These are phyloP conservation scores for Ophiostoma populinum DNA, from an alignment of 2,329 filamentous ascomycete genomes.

Conservation along the genomic window DNA sequence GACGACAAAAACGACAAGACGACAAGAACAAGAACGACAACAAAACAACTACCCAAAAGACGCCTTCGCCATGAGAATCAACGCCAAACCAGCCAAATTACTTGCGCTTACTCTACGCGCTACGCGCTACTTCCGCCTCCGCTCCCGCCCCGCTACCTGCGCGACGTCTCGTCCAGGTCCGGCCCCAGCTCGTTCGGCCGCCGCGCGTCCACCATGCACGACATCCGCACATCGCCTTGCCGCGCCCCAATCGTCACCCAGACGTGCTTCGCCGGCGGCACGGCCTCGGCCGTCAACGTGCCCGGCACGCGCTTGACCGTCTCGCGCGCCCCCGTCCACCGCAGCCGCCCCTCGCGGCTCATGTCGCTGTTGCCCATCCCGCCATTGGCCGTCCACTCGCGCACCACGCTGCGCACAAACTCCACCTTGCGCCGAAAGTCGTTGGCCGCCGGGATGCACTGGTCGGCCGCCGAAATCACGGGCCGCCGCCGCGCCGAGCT, in stretches of 20 bases:
- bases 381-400: constrained; percentile 53
- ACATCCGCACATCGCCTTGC: constrained; percentile 37
- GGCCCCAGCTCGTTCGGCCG: constrained; percentile 35
- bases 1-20: background rate
- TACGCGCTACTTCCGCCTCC: no score
- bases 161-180: constrained; percentile 36
- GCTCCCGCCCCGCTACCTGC: no score
- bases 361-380: constrained; percentile 53
- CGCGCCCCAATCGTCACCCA: constrained; percentile 53
- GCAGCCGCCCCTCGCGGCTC: constrained; percentile 32
- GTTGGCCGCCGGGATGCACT: constrained; percentile 53
- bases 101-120: no score
- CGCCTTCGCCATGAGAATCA: background rate
- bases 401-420: constrained; percentile 51
- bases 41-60: background rate
- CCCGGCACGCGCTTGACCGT: constrained; percentile 27
- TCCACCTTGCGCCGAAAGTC: constrained; percentile 56
- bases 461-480: constrained; percentile 41
- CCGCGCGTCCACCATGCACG: constrained; percentile 37
- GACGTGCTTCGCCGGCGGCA: constrained; percentile 36
- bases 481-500: constrained; percentile 29
- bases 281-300: constrained; percentile 14
- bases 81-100: background rate
- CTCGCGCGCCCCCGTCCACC: constrained; percentile 43
- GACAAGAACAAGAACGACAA: background rate